Conservation (phyloP, 2,329 filamentous ascomycete genomes). For the Ophiostoma himal-ulmi region DNA sequence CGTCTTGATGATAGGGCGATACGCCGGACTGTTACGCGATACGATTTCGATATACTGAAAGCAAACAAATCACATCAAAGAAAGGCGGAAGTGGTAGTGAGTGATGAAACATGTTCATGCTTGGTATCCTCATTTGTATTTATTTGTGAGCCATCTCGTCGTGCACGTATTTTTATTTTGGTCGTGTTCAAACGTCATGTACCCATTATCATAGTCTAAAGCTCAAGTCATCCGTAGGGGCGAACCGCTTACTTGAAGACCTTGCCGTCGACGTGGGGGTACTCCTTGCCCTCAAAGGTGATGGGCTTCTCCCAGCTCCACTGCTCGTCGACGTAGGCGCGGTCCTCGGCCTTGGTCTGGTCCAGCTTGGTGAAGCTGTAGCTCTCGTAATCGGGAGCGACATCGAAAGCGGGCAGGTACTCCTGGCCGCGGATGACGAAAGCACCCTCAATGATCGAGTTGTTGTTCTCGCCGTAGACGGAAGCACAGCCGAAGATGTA, state of each 20-base stretch:
- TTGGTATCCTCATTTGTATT: constrained; percentile 5
- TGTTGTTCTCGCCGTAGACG: constrained; percentile 83
- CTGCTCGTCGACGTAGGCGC: constrained; percentile 74
- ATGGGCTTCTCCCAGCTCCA: constrained; percentile 92
- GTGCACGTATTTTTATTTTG: background rate
- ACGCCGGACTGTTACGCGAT: background rate
- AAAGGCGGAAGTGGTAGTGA: background rate
- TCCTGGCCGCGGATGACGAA: constrained; percentile 95
- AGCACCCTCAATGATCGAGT: constrained; percentile 86
- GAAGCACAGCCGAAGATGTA: constrained; percentile 88
- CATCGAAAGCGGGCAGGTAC: constrained; percentile 78
- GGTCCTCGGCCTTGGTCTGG: constrained; percentile 76
- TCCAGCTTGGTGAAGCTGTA: constrained; percentile 97
- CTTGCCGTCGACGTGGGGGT: constrained; percentile 85
- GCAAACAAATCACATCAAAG: background rate
- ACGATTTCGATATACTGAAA: background rate
- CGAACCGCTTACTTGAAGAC: constrained; percentile 81
- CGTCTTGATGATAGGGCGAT: no score
- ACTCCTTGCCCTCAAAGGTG: constrained; percentile 76
- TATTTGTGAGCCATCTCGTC: constrained; percentile 6
- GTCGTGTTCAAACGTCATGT: constrained; percentile 10
- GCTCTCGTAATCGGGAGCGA: constrained; percentile 94
- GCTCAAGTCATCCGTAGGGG: background rate
- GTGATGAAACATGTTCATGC: background rate
- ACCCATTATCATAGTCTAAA: background rate